A percentile compares a stretch with the other conserved stretches of the same genome.
phyloP scores from a whole-genome alignment of 345 rosid species.

The Melaleuca alternifolia region DNA sequence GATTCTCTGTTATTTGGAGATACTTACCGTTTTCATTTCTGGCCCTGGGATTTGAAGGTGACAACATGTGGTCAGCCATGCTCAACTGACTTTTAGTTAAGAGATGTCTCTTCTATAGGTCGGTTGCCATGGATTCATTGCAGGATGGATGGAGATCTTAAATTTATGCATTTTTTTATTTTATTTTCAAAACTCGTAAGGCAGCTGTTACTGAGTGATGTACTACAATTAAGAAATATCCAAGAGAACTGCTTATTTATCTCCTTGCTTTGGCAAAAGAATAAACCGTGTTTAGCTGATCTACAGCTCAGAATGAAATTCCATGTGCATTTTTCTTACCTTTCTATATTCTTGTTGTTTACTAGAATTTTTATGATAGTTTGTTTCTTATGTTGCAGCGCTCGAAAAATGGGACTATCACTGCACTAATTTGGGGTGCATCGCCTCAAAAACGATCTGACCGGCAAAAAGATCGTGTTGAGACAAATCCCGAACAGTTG shows the following conservation, averaged over 20 bases:
- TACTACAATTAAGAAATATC: neutral
- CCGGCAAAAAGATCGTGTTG: constrained; percentile 91
- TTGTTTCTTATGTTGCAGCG: constrained; percentile 30
- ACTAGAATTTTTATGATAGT: neutral
- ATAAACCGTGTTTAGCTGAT: neutral
- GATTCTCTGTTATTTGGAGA: neutral
- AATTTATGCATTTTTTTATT: neutral
- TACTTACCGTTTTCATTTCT: neutral
- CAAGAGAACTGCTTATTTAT: neutral
- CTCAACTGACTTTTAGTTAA: neutral
- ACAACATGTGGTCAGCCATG: neutral
- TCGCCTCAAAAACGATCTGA: constrained; percentile 96
- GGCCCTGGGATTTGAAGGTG: neutral
- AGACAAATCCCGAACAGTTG: constrained; percentile 95
- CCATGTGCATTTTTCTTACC: neutral
- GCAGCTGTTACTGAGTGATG: neutral
- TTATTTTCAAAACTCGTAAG: neutral
- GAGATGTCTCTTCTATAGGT: neutral
- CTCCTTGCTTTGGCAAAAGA: neutral
- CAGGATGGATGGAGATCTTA: neutral
- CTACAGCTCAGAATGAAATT: neutral
- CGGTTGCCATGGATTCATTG: neutral
- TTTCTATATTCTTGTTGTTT: neutral
- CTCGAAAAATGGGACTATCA: constrained; percentile 60
- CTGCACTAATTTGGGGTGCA: constrained; percentile 95